phyloP scores from a whole-genome alignment of 2,329 filamentous ascomycete species.

The Curvularia hawaiiensis region DNA sequence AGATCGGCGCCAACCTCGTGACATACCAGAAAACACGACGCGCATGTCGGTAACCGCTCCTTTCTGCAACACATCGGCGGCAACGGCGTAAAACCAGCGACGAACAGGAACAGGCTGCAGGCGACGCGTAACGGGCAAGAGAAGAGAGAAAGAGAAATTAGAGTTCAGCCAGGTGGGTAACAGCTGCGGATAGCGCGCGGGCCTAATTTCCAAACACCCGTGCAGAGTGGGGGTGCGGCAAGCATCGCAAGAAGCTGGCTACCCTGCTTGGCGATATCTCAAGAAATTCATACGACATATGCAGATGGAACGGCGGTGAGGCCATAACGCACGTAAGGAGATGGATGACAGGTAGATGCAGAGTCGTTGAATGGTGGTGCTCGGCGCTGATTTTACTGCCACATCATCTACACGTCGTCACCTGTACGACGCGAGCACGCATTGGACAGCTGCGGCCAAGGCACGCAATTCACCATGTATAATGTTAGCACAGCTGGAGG shows the following conservation, averaged over 20 bases:
- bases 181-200: conserved; percentile 1
- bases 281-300: background rate
- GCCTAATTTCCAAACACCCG: conserved; percentile 1
- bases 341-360: background rate
- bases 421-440: background rate
- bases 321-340: background rate
- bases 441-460: background rate
- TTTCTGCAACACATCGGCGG: background rate
- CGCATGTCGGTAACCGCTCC: background rate
- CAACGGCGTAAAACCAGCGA: background rate
- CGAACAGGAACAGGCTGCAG: background rate
- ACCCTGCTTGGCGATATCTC: background rate
- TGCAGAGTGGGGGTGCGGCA: background rate
- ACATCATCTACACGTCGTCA: background rate
- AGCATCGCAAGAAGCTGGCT: background rate
- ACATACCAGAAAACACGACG: background rate
- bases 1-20: conserved; percentile 1
- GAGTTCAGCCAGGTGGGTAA: background rate
- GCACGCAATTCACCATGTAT: background rate
- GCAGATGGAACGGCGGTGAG: conserved; percentile 3
- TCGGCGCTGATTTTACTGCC: background rate
- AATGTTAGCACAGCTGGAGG: background rate
- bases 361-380: background rate
- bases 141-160: background rate
- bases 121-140: conserved; percentile 4